Evolutionary conservation across 768 basidiomycete genomes (phyloP), one percentile per base, ranked within the genome.

Genomic region (Hygrocybe coccinea): DNA sequence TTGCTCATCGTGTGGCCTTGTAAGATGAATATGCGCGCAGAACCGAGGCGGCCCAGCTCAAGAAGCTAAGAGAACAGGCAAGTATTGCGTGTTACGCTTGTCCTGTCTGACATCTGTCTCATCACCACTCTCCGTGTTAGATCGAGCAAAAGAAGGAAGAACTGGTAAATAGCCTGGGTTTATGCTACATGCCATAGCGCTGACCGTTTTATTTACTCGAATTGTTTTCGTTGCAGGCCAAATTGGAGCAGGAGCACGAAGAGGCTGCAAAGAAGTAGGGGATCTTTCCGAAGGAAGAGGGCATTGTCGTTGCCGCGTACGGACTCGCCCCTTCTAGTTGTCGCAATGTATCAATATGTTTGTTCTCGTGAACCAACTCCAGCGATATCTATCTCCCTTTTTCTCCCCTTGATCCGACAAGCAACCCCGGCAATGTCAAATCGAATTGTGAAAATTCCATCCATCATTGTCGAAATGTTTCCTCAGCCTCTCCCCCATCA

Each of bases 21-120:
- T 46, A 89, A n/a, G 87, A 87, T 56, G 78, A 87, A 71, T 89
- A 83, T 59, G 74, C 78, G 46, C 82, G 78, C 54, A 67, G 72
- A 56, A 83, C 83, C 54, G 87, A 89, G 56, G 63, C 68, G 11
- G 79, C 77, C 61, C 75, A 82, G 53, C 64, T 89, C 39, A 70
- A 74, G 62, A 87, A 87, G 69, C 66, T 89, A 67, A 79, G 65
- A 71, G 72, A 68, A 14, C 61, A 80, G 75, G 87, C 86, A 55
- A 21, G 79, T 63, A 14, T 9, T 14, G 1, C 24, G 14, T 17
- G 17, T 51, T 24, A 8, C 41, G 5, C 34, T 33, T 36, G 50
- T 45, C n/a, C n/a, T n/a, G n/a, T n/a, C n/a, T n/a, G n/a, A n/a
- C n/a, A n/a, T n/a, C n/a, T 6, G 12, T n/a, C 11, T 10, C 29